Base-by-base conservation (phyloP, 352 stramenopile genomes). In the Globisporangium perplexum region DNA sequence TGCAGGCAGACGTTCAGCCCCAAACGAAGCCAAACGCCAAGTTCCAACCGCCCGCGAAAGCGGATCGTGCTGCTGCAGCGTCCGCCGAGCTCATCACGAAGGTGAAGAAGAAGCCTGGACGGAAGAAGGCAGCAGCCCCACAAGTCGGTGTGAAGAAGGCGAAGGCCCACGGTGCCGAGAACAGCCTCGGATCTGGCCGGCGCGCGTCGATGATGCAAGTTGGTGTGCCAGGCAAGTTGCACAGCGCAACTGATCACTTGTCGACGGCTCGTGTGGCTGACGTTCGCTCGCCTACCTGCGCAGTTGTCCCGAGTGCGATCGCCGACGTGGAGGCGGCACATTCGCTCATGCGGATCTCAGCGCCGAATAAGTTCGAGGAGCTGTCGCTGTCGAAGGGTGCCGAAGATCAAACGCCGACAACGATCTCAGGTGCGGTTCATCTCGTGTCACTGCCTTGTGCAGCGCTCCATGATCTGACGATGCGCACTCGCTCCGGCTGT, bases 321-420 rank as follows among this genome's bases (percentile, higher is more conserved):
- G 8, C 6, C 2, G 45, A 39, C 7, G 26, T 24, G 8, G 26
- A 50, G 28, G 45, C 45, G 6, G 45, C 28, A 7, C 45, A 18
- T 7, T 18, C 33, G 35, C 48, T 59, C 26, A 35, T 59, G 17
- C 35, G 44, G 12, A 46, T 59, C 33, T 59, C 53, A 18, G 53
- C 53, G 11, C 43, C 53, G 4, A 59, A 59, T 18, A 59, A 52
- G 35, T 59, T 52, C 30, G 31, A 39, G 5, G 1, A 52, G 18
- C n/a, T n/a, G n/a, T 22, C 28, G 18, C 28, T 12, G n/a, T 24
- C 28, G n/a, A 35, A 28, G 26, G 36, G 28, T 8, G 7, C 22
- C 24, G 35, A 30, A 17, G 18, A 47, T 1, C 11, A 7, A 28
- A 1, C 22, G 0, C 1, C 6, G 23, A 3, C 33, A 6, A 7